Conservation (phyloP, 179 eudicot genomes). For the Camellia oleifera region DNA sequence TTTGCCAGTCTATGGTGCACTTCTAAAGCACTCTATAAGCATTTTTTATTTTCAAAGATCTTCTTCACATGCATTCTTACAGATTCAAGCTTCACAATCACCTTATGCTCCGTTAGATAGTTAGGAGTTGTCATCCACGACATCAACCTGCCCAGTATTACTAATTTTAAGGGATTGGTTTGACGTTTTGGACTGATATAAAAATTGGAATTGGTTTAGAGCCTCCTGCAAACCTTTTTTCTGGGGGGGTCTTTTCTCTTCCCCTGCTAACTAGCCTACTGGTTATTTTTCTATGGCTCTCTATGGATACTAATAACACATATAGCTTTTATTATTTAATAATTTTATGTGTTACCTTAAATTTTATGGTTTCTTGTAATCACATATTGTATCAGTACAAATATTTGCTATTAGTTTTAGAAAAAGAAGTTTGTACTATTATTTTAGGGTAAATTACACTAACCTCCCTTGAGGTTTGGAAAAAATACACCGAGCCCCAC, state of each 20-base stretch:
- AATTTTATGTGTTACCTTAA: neutral
- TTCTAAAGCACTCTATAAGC: constrained; percentile 5
- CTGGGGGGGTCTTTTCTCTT: neutral
- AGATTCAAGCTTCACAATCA: neutral
- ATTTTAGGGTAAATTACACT: neutral
- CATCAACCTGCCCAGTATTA: no score
- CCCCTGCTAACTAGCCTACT: no score
- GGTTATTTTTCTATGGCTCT: neutral
- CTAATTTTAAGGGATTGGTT: neutral
- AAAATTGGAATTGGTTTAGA: neutral
- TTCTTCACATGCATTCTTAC: neutral
- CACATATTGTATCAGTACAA: neutral
- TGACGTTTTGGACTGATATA: neutral
- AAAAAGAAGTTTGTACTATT: constrained; percentile 13
- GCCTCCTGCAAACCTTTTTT: no score
- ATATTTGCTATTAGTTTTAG: neutral
- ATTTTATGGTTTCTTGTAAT: neutral
- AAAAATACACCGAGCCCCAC: no score
- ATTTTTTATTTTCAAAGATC: neutral
- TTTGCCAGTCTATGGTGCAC: constrained; percentile 65
- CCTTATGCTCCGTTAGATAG: constrained; percentile 17
- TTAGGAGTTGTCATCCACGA: neutral
- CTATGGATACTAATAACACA: neutral
- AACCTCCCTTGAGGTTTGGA: no score
- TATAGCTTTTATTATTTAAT: neutral